Percentiles rank a stretch among this genome's conserved stretches.
These are phyloP conservation scores for Colletotrichum echinochloae DNA, from an alignment of 2,329 filamentous ascomycete species.

Conservation along the genomic window DNA sequence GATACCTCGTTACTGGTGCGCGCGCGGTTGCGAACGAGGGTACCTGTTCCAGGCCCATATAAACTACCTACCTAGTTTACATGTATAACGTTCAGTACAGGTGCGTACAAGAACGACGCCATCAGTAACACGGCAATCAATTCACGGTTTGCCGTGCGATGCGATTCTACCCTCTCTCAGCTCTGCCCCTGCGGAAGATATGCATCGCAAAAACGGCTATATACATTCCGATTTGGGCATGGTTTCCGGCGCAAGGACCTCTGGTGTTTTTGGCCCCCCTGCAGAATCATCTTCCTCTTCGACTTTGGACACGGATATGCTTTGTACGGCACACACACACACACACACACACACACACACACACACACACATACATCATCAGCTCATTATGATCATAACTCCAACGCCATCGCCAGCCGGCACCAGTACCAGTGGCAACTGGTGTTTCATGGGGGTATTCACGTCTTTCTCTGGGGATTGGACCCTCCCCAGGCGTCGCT, in stretches of 20 bases:
- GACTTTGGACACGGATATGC: neutral
- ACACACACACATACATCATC: neutral
- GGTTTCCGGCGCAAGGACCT: neutral
- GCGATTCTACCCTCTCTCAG: neutral
- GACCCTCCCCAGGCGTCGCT: constrained; percentile 24
- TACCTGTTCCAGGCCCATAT: neutral
- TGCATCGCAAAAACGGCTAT: no score
- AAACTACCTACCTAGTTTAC: no score
- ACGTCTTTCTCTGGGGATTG: constrained; percentile 1
- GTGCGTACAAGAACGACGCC: neutral
- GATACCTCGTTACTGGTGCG: neutral
- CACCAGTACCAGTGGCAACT: neutral
- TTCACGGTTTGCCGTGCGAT: neutral
- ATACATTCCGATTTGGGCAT: neutral
- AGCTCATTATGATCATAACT: no score
- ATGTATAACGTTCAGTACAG: no score
- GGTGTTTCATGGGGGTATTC: neutral
- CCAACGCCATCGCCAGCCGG: neutral
- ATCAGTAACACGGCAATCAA: neutral
- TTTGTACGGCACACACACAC: no score
- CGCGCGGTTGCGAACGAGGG: neutral
- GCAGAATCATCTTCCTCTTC: neutral
- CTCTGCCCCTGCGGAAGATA: neutral
- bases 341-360: no score
- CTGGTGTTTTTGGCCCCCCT: neutral